phyloP scores from a whole-genome alignment of 2,329 filamentous ascomycete species.

The Pestalotiopsis sp. region DNA sequence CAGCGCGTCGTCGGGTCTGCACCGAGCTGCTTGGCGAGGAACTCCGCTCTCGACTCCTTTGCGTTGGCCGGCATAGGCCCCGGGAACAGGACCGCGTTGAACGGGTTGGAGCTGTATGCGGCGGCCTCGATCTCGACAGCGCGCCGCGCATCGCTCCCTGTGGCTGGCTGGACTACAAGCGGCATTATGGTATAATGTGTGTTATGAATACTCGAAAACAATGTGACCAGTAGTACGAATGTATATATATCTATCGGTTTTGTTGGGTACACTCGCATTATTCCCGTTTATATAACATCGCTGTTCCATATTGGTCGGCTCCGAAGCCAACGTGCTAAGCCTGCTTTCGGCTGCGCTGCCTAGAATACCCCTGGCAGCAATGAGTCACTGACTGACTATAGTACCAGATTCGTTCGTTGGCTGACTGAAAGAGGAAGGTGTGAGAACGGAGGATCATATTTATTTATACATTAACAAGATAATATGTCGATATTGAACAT shows the following conservation, averaged over 20 bases:
- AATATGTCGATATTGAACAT: too few relatives aligned
- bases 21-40: slow-evolving; percentile 23
- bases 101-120: slow-evolving; percentile 37
- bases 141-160: slow-evolving; percentile 37
- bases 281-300: too few relatives aligned
- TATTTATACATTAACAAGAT: background rate
- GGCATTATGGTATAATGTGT: slow-evolving; percentile 31
- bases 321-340: too few relatives aligned
- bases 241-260: background rate
- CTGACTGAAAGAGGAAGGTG: background rate
- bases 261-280: too few relatives aligned
- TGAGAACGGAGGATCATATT: background rate
- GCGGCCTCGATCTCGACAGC: slow-evolving; percentile 38
- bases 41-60: slow-evolving; percentile 23
- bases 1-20: slow-evolving; percentile 29
- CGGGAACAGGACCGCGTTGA: slow-evolving; percentile 36
- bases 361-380: too few relatives aligned
- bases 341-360: too few relatives aligned
- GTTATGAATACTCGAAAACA: background rate
- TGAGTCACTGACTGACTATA: background rate
- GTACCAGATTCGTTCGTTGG: background rate
- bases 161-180: slow-evolving; percentile 38
- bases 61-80: slow-evolving; percentile 30
- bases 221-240: background rate
- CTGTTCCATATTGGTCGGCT: too few relatives aligned